Conservation (phyloP, 768 basidiomycete genomes). For the Lanmaoa rubissima region DNA sequence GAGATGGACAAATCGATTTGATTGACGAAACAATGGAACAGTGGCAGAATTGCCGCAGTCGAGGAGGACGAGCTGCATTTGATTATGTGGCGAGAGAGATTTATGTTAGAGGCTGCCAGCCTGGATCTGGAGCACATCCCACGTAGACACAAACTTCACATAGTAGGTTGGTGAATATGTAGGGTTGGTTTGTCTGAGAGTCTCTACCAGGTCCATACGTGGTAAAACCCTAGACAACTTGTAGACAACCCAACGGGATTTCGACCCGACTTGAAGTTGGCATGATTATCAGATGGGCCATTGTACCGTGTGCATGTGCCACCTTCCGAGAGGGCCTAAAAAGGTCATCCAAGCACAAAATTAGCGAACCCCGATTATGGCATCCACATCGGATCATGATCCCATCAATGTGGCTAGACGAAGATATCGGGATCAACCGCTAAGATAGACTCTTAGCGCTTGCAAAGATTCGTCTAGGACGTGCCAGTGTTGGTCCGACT, state of each 20-base stretch:
- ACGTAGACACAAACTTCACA: background rate
- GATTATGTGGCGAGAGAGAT: background rate
- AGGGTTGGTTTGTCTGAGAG: background rate
- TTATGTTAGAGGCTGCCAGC: background rate
- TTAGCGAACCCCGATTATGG: background rate
- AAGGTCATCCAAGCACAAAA: background rate
- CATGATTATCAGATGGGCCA: background rate
- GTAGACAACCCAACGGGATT: background rate
- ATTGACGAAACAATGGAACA: background rate
- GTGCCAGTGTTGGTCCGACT: background rate
- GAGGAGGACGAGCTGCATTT: background rate
- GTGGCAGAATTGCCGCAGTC: conserved; percentile 2
- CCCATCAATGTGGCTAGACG: background rate
- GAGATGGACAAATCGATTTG: background rate
- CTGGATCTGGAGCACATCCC: background rate
- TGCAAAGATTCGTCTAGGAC: background rate
- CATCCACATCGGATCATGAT: conserved; percentile 8
- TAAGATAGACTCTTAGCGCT: background rate
- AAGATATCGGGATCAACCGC: background rate
- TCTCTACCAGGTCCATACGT: background rate
- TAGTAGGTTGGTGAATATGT: background rate
- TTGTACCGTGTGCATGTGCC: background rate
- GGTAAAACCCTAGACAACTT: conserved; percentile 1
- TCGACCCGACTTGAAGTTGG: background rate
- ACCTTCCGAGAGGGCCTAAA: no score